These are phyloP conservation scores for Micractinium conductrix DNA, from an alignment of 139 green algal species.

Conservation along the genomic window DNA sequence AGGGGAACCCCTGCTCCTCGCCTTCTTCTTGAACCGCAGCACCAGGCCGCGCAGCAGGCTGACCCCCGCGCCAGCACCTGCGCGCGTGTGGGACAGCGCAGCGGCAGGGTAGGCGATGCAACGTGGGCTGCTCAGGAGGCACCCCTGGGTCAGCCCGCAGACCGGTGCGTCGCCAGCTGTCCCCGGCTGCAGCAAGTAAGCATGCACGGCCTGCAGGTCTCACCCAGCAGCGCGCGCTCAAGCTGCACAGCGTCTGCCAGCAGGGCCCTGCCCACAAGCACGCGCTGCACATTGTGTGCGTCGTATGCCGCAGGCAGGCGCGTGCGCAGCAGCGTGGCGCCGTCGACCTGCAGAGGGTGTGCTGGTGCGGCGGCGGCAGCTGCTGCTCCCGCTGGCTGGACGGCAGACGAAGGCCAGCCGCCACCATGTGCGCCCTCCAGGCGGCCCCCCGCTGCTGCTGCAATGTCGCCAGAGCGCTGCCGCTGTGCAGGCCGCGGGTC, in stretches of 20 bases:
- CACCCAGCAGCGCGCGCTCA: constrained; percentile 5
- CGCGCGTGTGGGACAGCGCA: neutral
- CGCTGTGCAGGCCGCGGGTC: no score
- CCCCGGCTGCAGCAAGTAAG: neutral
- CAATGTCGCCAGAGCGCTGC: no score
- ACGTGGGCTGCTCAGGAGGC: neutral
- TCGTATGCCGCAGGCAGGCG: neutral
- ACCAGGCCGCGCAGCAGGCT: constrained; percentile 22
- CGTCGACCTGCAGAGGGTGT: no score
- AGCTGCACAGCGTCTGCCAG: neutral
- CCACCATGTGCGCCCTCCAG: no score
- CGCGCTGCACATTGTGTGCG: neutral
- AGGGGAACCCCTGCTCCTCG: no score
- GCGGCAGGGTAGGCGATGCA: neutral
- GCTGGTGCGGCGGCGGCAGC: no score
- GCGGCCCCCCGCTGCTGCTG: no score
- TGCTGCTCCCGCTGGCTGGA: no score
- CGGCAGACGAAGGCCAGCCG: no score
- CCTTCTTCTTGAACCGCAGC: neutral
- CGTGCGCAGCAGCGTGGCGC: no score
- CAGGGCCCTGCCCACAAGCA: neutral
- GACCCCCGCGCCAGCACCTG: neutral
- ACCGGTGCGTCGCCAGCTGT: neutral
- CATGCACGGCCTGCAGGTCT: neutral
- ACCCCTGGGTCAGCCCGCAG: neutral